Conservation (phyloP, 2,329 filamentous ascomycete genomes). For the Verticillium tricorpus region DNA sequence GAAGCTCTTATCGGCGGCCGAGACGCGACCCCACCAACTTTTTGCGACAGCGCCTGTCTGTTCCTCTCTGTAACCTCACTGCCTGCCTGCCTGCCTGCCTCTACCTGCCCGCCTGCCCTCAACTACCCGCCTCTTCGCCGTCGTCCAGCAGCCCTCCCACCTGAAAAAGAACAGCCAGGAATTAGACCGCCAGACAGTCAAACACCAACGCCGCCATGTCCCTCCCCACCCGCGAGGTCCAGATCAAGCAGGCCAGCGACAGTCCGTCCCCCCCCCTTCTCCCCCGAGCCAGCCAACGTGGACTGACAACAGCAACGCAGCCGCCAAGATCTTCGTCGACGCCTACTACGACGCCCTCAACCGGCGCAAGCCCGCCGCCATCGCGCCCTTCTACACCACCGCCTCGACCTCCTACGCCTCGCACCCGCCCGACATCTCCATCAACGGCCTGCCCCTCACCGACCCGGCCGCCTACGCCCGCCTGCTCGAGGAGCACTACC, state of each 20-base stretch:
- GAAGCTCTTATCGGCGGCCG: slow-evolving; percentile 1
- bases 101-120: too few relatives aligned
- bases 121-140: too few relatives aligned
- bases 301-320: slow-evolving; percentile 32
- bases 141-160: too few relatives aligned
- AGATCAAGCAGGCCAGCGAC: slow-evolving; percentile 42
- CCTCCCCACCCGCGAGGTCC: slow-evolving; percentile 33
- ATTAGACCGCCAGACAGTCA: neutral
- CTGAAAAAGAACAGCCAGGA: neutral
- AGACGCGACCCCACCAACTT: neutral
- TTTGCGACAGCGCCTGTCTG: neutral
- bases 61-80: slow-evolving; percentile 9
- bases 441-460: slow-evolving; percentile 69
- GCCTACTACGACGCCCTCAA: slow-evolving; percentile 74
- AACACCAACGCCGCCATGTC: slow-evolving; percentile 21
- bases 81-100: slow-evolving; percentile 18
- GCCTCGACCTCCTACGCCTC: slow-evolving; percentile 46
- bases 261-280: slow-evolving; percentile 24
- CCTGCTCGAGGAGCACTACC: slow-evolving; percentile 58
- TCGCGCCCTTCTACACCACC: slow-evolving; percentile 67
- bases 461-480: slow-evolving; percentile 62
- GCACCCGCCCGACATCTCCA: slow-evolving; percentile 62
- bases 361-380: slow-evolving; percentile 57
- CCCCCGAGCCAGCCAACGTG: neutral
- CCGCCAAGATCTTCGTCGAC: slow-evolving; percentile 66